phyloP scores from a whole-genome alignment of 352 stramenopile species.

The Phytopythium boreale region DNA sequence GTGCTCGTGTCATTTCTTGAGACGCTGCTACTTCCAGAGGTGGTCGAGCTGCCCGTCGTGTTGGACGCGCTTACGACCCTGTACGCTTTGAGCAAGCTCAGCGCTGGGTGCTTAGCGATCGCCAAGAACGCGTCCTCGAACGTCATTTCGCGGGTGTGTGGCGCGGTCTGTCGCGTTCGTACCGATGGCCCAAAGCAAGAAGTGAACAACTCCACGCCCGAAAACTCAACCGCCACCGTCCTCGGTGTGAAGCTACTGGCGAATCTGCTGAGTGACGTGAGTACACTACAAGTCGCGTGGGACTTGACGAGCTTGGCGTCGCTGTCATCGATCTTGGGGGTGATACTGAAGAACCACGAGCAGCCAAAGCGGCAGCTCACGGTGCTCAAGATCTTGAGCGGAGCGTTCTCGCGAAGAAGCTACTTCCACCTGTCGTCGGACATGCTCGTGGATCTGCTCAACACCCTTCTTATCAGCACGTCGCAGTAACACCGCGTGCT shows the following conservation, averaged over 20 bases:
- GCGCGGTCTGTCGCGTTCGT: background rate
- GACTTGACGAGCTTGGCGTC: conserved; percentile 12
- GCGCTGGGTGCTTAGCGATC: conserved; percentile 7
- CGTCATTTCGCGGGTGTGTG: background rate
- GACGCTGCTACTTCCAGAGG: conserved; percentile 11
- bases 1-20: conserved; percentile 33
- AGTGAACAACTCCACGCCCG: background rate
- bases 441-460: conserved; percentile 60
- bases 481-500: conserved; percentile 32
- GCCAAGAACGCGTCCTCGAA: background rate
- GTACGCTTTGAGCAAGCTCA: conserved; percentile 12
- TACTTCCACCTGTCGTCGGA: conserved; percentile 51
- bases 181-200: background rate
- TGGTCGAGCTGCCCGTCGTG: conserved; percentile 5
- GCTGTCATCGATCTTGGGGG: conserved; percentile 26
- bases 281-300: conserved; percentile 21
- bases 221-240: background rate
- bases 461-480: conserved; percentile 53
- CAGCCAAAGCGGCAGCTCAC: conserved; percentile 41
- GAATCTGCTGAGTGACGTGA: conserved; percentile 35
- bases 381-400: conserved; percentile 34
- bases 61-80: conserved; percentile 25
- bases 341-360: conserved; percentile 34
- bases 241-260: conserved; percentile 45
- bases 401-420: conserved; percentile 24